Evolutionary conservation across 306 rosid species (phyloP).

Genomic region (Geum urbanum): DNA sequence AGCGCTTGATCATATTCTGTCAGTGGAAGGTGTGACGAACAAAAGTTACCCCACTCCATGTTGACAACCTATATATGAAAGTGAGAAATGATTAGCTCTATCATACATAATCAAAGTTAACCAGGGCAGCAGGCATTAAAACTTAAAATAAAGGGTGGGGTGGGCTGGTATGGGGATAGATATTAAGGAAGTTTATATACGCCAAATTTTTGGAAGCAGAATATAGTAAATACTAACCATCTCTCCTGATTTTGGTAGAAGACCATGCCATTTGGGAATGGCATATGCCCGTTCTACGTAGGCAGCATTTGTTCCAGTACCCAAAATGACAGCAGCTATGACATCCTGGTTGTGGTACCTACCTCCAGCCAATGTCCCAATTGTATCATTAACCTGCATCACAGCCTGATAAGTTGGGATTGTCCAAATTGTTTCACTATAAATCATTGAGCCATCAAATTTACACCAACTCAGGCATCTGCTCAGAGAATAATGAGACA

Average conservation of each 20-base stretch:
- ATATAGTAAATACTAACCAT: constrained; percentile 56
- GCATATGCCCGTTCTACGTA: constrained; percentile 81
- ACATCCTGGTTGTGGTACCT: constrained; percentile 71
- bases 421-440: constrained; percentile 11
- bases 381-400: constrained; percentile 88
- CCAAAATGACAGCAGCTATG: constrained; percentile 84
- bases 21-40: constrained; percentile 81
- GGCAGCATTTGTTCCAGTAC: constrained; percentile 99
- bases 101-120: background rate
- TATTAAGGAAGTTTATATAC: background rate
- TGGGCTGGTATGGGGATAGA: background rate
- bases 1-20: constrained; percentile 78
- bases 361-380: constrained; percentile 92
- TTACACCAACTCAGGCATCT: constrained; percentile 13
- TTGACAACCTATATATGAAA: constrained; percentile 66
- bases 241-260: constrained; percentile 77
- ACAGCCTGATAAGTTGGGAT: constrained; percentile 27
- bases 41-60: constrained; percentile 99
- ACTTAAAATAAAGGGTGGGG: background rate
- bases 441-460: constrained; percentile 4
- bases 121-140: background rate
- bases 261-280: constrained; percentile 95
- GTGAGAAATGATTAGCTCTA: background rate
- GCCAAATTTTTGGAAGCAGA: background rate
- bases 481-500: constrained; percentile 5